phyloP scores from a whole-genome alignment of 2,329 filamentous ascomycete species.

The Chaetomiaceae sp. region DNA sequence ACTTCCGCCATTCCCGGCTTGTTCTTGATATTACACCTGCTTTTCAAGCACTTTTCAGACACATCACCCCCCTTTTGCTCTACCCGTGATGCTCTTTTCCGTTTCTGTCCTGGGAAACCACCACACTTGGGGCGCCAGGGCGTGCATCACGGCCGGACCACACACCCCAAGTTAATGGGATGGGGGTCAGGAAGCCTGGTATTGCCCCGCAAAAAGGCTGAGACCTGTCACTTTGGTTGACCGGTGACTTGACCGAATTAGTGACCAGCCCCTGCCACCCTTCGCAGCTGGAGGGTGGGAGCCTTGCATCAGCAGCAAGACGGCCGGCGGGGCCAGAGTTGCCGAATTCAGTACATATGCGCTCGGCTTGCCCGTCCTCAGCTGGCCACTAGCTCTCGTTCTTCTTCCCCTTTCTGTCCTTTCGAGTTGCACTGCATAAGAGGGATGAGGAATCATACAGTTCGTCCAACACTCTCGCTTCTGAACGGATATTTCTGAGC shows the following conservation, averaged over 20 bases:
- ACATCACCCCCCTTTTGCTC: constrained; percentile 7
- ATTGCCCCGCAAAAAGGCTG: constrained; percentile 22
- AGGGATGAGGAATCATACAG: constrained; percentile 5
- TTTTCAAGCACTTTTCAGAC: constrained; percentile 12
- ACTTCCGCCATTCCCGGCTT: constrained; percentile 13
- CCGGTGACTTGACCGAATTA: constrained; percentile 31
- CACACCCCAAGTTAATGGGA: neutral
- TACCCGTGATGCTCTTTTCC: constrained; percentile 13
- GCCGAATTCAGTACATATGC: constrained; percentile 17
- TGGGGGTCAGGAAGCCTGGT: constrained; percentile 17
- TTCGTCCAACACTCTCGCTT: constrained; percentile 16
- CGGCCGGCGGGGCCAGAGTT: neutral
- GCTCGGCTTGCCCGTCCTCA: constrained; percentile 15
- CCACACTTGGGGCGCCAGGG: constrained; percentile 9
- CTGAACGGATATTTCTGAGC: constrained; percentile 25
- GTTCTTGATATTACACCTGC: constrained; percentile 8
- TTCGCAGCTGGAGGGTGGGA: constrained; percentile 13
- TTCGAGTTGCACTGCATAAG: constrained; percentile 16
- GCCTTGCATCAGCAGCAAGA: constrained; percentile 3
- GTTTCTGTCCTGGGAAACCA: constrained; percentile 8
- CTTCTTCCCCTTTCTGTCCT: constrained; percentile 6
- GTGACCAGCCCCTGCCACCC: constrained; percentile 17
- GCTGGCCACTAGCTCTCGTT: constrained; percentile 8
- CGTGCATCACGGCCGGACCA: constrained; percentile 12
- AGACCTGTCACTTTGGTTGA: constrained; percentile 22